Evolutionary conservation across 805 yeast species (phyloP).

Genomic region (Cyberlindnera samutprakarnensis): DNA sequence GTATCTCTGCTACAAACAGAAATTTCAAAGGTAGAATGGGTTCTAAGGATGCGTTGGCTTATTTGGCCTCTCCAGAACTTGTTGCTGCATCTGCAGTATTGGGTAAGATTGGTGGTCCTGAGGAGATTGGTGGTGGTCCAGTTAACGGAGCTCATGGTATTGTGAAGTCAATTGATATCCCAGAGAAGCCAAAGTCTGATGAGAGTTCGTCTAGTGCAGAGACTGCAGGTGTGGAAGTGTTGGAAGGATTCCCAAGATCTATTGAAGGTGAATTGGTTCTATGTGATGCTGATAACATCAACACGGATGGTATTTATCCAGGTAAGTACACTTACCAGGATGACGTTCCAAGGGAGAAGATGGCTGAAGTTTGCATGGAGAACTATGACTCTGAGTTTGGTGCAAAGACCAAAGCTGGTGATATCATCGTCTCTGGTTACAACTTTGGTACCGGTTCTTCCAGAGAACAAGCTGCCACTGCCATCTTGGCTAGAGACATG

Average conservation of each 20-base stretch:
- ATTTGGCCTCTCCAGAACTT: conserved; percentile 93
- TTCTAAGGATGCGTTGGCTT: conserved; percentile 90
- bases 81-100: conserved; percentile 98
- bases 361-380: conserved; percentile 99
- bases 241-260: conserved; percentile 85
- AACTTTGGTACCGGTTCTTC: conserved; percentile 98
- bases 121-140: conserved; percentile 63
- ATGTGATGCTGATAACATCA: conserved; percentile 95
- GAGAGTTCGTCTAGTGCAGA: conserved; percentile 10
- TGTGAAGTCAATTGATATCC: conserved; percentile 29
- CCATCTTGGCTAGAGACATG: conserved; percentile 89
- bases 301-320: conserved; percentile 98
- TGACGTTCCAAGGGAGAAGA: conserved; percentile 86
- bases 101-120: conserved; percentile 91
- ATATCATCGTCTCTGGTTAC: conserved; percentile 85
- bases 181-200: conserved; percentile 19
- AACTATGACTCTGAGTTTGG: conserved; percentile 91
- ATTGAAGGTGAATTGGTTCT: conserved; percentile 88
- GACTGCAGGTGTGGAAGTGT: conserved; percentile 54
- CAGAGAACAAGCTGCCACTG: conserved; percentile 99
- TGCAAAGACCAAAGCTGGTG: conserved; percentile 73
- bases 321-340: conserved; percentile 99
- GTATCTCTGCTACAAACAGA: conserved; percentile 97
- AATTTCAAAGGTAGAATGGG: conserved; percentile 99
- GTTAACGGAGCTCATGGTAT: conserved; percentile 44